Conservation (phyloP, 2,329 filamentous ascomycete species). For the Sphaerostilbella broomeana region DNA sequence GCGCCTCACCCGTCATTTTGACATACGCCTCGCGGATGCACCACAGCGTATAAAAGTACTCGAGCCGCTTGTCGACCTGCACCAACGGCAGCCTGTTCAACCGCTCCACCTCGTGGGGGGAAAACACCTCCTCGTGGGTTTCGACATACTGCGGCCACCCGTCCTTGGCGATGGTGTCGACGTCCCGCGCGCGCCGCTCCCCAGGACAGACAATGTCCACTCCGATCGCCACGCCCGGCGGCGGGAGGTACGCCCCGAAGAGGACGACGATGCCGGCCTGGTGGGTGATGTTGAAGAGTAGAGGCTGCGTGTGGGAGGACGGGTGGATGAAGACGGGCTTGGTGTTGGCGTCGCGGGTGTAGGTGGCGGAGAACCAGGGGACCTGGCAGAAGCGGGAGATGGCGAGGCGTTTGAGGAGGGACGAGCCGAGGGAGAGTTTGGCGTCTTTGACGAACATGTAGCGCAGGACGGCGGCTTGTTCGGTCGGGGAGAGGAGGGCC, state of each 20-base stretch:
- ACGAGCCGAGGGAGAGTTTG: constrained; percentile 65
- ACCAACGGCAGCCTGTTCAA: constrained; percentile 45
- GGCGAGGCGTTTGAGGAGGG: constrained; percentile 66
- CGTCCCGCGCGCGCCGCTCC: constrained; percentile 60
- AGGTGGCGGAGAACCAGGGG: constrained; percentile 52
- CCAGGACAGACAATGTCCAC: constrained; percentile 70
- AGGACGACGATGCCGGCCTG: constrained; percentile 69
- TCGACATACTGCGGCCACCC: constrained; percentile 65
- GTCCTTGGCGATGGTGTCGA: constrained; percentile 45
- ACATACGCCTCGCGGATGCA: constrained; percentile 75
- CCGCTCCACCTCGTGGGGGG: constrained; percentile 51
- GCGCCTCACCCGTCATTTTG: constrained; percentile 74
- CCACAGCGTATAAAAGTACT: constrained; percentile 72
- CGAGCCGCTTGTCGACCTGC: constrained; percentile 49
- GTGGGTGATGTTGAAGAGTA: constrained; percentile 72
- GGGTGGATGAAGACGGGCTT: constrained; percentile 49
- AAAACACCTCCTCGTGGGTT: constrained; percentile 66
- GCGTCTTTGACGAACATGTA: constrained; percentile 66
- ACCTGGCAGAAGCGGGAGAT: constrained; percentile 52
- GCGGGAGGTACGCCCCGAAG: constrained; percentile 42
- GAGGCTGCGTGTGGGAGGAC: constrained; percentile 40
- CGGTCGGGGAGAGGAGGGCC: constrained; percentile 44
- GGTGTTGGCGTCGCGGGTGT: constrained; percentile 48
- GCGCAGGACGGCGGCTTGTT: constrained; percentile 50
- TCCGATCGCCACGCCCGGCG: constrained; percentile 46